These are phyloP conservation scores for Trichosphaerium sp. DNA, from an alignment of 78 protist genomes.

Conservation along the genomic window DNA sequence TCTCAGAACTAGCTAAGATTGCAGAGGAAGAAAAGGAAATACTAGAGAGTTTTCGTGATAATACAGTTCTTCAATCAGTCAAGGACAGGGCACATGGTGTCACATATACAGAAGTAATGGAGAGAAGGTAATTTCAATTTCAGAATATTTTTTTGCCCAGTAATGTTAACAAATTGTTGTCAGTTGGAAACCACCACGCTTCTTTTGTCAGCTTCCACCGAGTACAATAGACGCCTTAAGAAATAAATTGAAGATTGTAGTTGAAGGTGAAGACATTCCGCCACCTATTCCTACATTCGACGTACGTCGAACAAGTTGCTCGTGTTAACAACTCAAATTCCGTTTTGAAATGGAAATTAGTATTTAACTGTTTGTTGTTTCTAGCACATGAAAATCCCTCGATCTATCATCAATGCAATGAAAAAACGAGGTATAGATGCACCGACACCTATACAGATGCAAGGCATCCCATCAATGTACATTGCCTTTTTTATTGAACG, in stretches of 20 bases:
- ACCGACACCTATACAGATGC: constrained; percentile 96
- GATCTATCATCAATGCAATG: constrained; percentile 44
- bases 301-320: neutral
- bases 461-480: constrained; percentile 52
- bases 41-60: no score
- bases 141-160: no score
- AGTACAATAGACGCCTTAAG: constrained; percentile 46
- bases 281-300: constrained; percentile 67
- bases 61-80: no score
- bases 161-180: no score
- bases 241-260: constrained; percentile 56
- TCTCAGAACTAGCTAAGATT: no score
- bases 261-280: constrained; percentile 70
- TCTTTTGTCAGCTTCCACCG: no score
- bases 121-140: no score
- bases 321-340: neutral
- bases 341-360: neutral
- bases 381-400: constrained; percentile 80
- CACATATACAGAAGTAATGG: no score
- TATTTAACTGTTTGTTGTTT: constrained; percentile 14
- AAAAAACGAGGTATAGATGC: constrained; percentile 49
- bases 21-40: no score
- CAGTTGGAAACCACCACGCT: no score
- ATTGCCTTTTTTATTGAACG: neutral
- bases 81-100: no score